Evolutionary conservation across 2,329 filamentous ascomycete genomes (phyloP), one percentile per base, ranked within the genome.

Genomic region (Aspergillaceae sp.): DNA sequence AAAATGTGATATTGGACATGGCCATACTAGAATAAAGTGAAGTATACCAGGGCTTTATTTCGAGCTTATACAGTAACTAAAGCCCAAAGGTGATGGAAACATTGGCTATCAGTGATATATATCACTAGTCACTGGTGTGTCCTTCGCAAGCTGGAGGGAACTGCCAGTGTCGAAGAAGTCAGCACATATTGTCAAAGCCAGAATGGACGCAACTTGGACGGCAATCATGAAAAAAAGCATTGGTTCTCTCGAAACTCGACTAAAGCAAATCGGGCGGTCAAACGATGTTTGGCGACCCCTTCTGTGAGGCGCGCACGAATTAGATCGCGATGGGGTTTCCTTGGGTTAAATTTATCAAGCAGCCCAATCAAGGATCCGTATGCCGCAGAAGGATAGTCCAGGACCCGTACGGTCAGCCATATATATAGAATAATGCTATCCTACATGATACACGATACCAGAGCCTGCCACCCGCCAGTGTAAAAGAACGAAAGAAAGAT

Each of bases 191-290:
- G 40, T 26, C 10, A 41, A 26, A 29, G 40, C 40, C 9, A 41
- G 27, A 11, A 41, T 29, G 28, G 40, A 29, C 7, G 40, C 40
- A n/a, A 30, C 4, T 32, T 44, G 41, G 34, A 44, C 46, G 6
- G 42, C 42, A 5, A 49, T 33, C 44, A 49, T 49, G 33, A 49
- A 44, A 29, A 44, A 47, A n/a, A n/a, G 40, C 46, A 50, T 34
- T 48, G 44, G 2, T 48, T 30, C 32, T 48, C 45, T 27, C 46
- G 48, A n/a, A 47, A 48, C 19, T 50, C 50, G 33, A 48, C 48
- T 30, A 51, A 26, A 6, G 46, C 44, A 4, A 44, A 42, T 29
- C 47, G 43, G 9, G 48, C 35, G 3, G 48, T 33, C 1, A 42
- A 40, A 8, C 36, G 40, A 29, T 45, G 44, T 19, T 38, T 28